Evolutionary conservation across 2,329 filamentous ascomycete species (phyloP).

Genomic region (Trichoderma sp.): DNA sequence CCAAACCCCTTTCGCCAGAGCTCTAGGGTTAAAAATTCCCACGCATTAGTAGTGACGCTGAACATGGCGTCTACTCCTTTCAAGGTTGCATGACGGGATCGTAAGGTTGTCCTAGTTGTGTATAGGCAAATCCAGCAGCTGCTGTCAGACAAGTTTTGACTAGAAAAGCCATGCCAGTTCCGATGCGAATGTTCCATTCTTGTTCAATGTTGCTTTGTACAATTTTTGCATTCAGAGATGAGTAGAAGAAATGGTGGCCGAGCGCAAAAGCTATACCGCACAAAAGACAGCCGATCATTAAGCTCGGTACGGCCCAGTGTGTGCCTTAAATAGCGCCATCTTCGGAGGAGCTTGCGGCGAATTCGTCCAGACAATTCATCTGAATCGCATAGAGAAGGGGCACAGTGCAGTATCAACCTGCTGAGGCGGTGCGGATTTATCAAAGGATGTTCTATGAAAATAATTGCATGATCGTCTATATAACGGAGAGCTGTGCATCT

Average conservation of each 20-base stretch:
- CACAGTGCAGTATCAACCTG: neutral
- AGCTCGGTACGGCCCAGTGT: neutral
- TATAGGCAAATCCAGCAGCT: neutral
- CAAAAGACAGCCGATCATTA: neutral
- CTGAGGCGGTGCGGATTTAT: neutral
- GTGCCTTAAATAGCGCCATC: neutral
- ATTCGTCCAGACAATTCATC: neutral
- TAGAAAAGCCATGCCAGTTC: neutral
- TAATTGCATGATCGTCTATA: neutral
- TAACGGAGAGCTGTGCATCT: neutral
- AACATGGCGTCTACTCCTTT: neutral
- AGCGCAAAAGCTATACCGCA: neutral
- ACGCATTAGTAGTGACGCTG: neutral
- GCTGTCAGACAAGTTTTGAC: neutral
- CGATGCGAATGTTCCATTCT: neutral
- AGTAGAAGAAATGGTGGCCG: slow-evolving; percentile 1
- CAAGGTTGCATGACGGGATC: neutral
- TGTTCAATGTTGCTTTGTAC: neutral
- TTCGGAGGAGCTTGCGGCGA: neutral
- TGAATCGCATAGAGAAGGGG: neutral
- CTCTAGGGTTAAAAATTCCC: neutral
- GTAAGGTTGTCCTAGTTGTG: neutral
- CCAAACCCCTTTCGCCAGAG: neutral
- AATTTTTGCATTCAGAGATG: neutral
- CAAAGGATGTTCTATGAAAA: neutral